Evolutionary conservation across 371 early-diverging fungal species (phyloP).

Genomic region (Vairimorpha apis): DNA sequence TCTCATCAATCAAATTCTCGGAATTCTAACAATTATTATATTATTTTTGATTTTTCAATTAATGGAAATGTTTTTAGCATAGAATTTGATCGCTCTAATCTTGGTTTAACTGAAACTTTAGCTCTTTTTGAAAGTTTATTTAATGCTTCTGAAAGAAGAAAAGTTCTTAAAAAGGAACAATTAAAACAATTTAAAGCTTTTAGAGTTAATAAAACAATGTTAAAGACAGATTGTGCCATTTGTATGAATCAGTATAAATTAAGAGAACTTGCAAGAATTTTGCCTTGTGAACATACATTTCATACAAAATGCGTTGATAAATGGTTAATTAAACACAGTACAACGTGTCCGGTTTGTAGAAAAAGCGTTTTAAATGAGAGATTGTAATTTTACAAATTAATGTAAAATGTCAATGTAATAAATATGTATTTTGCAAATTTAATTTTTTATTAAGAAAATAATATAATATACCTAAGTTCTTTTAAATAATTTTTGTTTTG

Average conservation of each 20-base stretch:
- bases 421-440: too few species aligned
- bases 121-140: not conserved
- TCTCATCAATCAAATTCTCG: not conserved
- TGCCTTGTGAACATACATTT: conserved; percentile 28
- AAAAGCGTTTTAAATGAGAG: too few species aligned
- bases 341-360: conserved; percentile 54
- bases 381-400: too few species aligned
- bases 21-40: not conserved
- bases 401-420: too few species aligned
- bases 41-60: not conserved
- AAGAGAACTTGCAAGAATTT: conserved; percentile 16
- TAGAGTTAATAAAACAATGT: conserved; percentile 4
- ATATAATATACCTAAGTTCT: too few species aligned
- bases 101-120: not conserved
- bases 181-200: not conserved
- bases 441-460: too few species aligned
- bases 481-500: too few species aligned
- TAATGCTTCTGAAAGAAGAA: not conserved
- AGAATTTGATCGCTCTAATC: not conserved
- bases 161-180: not conserved
- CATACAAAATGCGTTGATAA: conserved; percentile 17
- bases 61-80: not conserved
- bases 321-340: conserved; percentile 35
- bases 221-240: not conserved
- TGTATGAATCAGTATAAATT: conserved; percentile 3